phyloP scores from a whole-genome alignment of 495 filamentous ascomycete species.

The Penicillium paradoxum region DNA sequence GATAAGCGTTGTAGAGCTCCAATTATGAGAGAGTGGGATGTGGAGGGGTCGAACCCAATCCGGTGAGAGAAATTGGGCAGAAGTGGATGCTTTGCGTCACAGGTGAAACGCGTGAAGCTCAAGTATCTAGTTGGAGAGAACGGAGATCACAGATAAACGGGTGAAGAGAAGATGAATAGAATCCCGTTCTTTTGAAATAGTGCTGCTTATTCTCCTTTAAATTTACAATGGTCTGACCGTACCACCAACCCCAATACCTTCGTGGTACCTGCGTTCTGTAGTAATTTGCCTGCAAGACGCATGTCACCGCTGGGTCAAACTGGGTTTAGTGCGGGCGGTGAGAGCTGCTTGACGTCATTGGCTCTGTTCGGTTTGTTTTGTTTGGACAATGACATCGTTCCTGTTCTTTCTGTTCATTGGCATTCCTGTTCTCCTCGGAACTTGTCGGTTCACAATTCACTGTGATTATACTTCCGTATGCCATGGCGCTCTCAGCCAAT shows the following conservation, averaged over 20 bases:
- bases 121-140: not conserved
- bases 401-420: not conserved
- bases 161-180: not conserved
- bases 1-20: conserved; percentile 11
- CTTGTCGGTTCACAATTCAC: not conserved
- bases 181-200: not conserved
- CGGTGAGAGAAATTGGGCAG: conserved; percentile 43
- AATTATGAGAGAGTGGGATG: conserved; percentile 16
- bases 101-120: conserved; percentile 10
- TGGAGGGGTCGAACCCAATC: conserved; percentile 30
- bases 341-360: conserved; percentile 2
- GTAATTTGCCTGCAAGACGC: not conserved
- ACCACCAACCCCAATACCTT: not conserved
- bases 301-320: conserved; percentile 15
- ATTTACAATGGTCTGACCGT: not conserved
- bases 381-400: conserved; percentile 1
- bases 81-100: conserved; percentile 40
- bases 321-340: conserved; percentile 9
- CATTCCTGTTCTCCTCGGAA: not conserved
- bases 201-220: not conserved
- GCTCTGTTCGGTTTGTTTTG: not conserved
- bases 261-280: conserved; percentile 6
- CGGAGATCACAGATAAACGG: not conserved
- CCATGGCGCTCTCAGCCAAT: not conserved
- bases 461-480: not conserved